These are phyloP conservation scores for Incumbomyces lentus DNA, from an alignment of 2,329 filamentous ascomycete genomes.

Conservation along the genomic window DNA sequence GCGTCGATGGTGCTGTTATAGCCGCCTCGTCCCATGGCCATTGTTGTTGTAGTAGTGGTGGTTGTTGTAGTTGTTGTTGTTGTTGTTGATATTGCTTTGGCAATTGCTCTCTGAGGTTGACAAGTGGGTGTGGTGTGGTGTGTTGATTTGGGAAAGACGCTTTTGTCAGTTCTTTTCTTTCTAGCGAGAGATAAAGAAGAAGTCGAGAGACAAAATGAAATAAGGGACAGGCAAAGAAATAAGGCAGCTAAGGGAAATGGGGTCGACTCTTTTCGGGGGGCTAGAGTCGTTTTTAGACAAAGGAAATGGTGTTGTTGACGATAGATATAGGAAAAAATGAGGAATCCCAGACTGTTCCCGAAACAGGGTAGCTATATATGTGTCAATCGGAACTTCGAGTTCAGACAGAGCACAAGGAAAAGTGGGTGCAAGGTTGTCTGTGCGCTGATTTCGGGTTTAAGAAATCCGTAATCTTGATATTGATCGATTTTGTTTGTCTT, in stretches of 20 bases:
- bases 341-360: not conserved
- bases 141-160: no score
- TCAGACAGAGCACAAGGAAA: constrained; percentile 4
- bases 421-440: not conserved
- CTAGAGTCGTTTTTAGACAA: constrained; percentile 5
- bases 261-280: not conserved
- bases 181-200: not conserved
- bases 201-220: not conserved
- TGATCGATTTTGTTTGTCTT: no score
- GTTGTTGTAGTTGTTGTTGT: not conserved
- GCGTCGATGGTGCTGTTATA: constrained; percentile 21
- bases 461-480: no score
- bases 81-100: not conserved
- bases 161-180: constrained; percentile 5
- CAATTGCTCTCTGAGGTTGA: no score
- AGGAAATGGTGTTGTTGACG: constrained; percentile 1
- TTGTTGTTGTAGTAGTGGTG: constrained; percentile 5
- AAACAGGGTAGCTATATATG: constrained; percentile 4
- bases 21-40: constrained; percentile 23
- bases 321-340: not conserved
- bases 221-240: not conserved
- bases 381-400: constrained; percentile 2
- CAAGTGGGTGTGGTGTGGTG: no score
- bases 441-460: no score
- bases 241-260: constrained; percentile 6